A percentile compares a stretch with the other conserved stretches of the same genome.
Evolutionary conservation across 2,329 filamentous ascomycete species (phyloP).

Genomic region (Exophiala sp.): DNA sequence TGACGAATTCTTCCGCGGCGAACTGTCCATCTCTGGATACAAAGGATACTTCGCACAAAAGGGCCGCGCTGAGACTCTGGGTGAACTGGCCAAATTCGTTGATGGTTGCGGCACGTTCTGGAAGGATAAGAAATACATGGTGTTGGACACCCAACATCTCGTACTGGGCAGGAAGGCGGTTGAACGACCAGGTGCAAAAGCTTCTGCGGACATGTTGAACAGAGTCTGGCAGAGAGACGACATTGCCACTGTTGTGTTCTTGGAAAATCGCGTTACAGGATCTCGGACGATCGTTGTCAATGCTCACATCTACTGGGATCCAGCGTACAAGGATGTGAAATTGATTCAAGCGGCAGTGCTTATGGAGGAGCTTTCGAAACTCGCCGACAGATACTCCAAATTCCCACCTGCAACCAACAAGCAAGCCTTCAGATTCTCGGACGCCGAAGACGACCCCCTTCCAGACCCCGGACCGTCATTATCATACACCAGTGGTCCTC

Average conservation of each 20-base stretch:
- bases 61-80: conserved; percentile 85
- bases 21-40: conserved; percentile 82
- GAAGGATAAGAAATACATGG: conserved; percentile 89
- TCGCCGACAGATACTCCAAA: conserved; percentile 79
- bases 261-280: conserved; percentile 89
- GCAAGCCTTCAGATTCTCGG: conserved; percentile 49
- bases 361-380: conserved; percentile 84
- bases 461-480: conserved; percentile 73
- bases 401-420: conserved; percentile 81
- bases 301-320: conserved; percentile 93
- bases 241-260: conserved; percentile 85
- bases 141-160: conserved; percentile 90
- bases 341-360: conserved; percentile 92
- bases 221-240: conserved; percentile 98
- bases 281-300: conserved; percentile 89
- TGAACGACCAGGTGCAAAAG: conserved; percentile 93
- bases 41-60: conserved; percentile 93
- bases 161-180: conserved; percentile 91
- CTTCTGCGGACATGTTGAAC: conserved; percentile 96
- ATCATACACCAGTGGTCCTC: conserved; percentile 79
- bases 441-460: conserved; percentile 53
- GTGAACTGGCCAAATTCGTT: conserved; percentile 80
- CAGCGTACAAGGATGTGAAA: conserved; percentile 87
- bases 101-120: conserved; percentile 97
- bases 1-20: conserved; percentile 84